A percentile compares a stretch with the other conserved stretches of the same genome.
Conservation (phyloP, 805 yeast genomes). For the Wickerhamiella lipophila region DNA sequence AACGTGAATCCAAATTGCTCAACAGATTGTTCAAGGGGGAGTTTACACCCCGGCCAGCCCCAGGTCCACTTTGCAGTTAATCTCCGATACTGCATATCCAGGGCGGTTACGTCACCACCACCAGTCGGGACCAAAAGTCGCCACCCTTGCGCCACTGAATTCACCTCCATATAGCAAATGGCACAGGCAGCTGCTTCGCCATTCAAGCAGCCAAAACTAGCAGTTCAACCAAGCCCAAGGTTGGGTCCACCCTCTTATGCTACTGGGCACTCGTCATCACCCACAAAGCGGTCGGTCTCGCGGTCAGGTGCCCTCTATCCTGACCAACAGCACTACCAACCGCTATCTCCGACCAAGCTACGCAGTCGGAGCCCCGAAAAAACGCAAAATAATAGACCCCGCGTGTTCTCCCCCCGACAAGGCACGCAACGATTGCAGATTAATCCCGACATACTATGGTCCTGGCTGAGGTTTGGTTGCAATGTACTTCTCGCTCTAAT, state of each 20-base stretch:
- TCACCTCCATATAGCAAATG: background rate
- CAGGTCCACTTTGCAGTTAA: too few relatives aligned
- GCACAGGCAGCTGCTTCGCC: conserved; percentile 1
- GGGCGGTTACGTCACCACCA: background rate
- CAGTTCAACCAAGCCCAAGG: background rate
- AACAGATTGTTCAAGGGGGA: too few relatives aligned
- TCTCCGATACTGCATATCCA: background rate
- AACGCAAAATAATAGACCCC: background rate
- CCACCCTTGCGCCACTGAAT: too few relatives aligned
- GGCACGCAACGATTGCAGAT: too few relatives aligned
- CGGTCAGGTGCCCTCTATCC: background rate
- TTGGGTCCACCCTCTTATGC: background rate
- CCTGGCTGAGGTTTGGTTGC: conserved; percentile 21
- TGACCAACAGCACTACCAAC: background rate
- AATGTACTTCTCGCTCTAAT: conserved; percentile 42
- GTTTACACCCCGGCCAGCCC: too few relatives aligned
- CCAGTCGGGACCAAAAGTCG: too few relatives aligned
- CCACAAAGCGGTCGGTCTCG: conserved; percentile 3
- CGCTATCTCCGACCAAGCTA: background rate
- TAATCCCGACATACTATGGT: background rate
- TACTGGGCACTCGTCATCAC: background rate
- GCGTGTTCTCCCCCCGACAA: too few relatives aligned
- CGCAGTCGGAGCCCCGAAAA: background rate
- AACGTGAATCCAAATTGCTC: too few relatives aligned
- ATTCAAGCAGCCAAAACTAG: background rate